Evolutionary conservation across 2,329 filamentous ascomycete species (phyloP), one percentile per base, ranked within the genome.

Genomic region (Aspergillus sp.): DNA sequence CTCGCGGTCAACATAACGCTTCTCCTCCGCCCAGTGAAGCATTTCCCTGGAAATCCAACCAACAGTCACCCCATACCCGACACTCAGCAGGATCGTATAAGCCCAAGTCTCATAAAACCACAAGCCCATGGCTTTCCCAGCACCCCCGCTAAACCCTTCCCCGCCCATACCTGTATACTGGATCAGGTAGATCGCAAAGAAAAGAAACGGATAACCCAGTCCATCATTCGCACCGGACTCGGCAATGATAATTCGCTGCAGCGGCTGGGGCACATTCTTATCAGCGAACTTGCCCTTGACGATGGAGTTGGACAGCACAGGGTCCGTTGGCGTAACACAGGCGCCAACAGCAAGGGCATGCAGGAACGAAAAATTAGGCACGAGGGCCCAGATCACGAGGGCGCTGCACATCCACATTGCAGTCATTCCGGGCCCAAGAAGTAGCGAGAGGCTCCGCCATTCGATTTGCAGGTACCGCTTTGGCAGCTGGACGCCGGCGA

Each of bases 251-350:
- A 91, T 90, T 62, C 89, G 86, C 77, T 96, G 91, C 49, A 97
- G 78, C 27, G 88, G 84, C 57, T 86, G 87, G 0, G 93, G 91
- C 17, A 96, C 88, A 70, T 96, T 95, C 67, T 92, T 89, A 68
- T 96, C 92, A 1, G 93, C 93, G 70, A 96, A 97, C 66, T 90
- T 93, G 33, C 92, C 92, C 77, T 96, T 96, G 46, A 96, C 91
- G 57, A 96, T 96, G 3, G 89, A 89, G 62, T 95, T 93, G 15
- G 89, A 93, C 39, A 96, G 75, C 1, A 96, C 86, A 0, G 93
- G 93, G 67, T 97, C 93, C 0, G 93, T 96, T 0, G 92, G 93
- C 2, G 93, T 95, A n/a, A 97, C 86, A 68, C 92, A 96, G 0
- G 92, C 89, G 1, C 87, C 92, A 11, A 96, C 80, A 15, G 87